Conservation (phyloP, 2,329 filamentous ascomycete species). For the Talaromyces amestolkiae region DNA sequence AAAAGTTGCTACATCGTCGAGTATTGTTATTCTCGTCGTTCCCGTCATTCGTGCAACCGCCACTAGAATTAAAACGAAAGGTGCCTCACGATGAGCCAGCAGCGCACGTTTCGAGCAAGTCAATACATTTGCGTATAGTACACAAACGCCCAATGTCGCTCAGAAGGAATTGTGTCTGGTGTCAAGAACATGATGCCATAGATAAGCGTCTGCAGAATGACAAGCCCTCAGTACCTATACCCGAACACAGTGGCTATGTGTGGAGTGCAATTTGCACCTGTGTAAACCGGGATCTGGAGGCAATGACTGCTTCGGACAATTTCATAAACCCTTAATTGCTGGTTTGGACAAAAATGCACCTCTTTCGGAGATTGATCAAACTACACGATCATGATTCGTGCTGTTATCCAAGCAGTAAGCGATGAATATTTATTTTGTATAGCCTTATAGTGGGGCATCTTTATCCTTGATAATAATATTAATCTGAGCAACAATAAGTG, state of each 20-base stretch:
- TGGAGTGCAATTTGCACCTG: not conserved
- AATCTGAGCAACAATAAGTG: not conserved
- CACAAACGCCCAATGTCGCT: not conserved
- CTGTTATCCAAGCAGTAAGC: not conserved
- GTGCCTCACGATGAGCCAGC: not conserved
- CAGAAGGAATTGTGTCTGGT: not conserved
- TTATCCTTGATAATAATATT: not conserved
- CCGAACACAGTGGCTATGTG: not conserved
- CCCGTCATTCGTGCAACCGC: not conserved
- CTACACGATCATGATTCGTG: not conserved
- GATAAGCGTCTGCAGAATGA: not conserved
- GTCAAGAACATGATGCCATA: not conserved
- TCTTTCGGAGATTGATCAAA: not conserved
- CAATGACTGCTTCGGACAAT: not conserved
- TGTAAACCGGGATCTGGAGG: not conserved
- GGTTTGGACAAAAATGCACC: not conserved
- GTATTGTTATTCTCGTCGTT: too few relatives aligned
- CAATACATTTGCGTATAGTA: not conserved
- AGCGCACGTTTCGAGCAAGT: not conserved
- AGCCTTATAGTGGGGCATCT: not conserved
- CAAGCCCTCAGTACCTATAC: not conserved
- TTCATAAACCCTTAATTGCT: not conserved
- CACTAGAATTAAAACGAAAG: not conserved
- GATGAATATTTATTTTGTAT: not conserved
- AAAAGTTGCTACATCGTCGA: not conserved